phyloP scores from a whole-genome alignment of 2,329 filamentous ascomycete genomes.

The Rachicladosporium sp. region DNA sequence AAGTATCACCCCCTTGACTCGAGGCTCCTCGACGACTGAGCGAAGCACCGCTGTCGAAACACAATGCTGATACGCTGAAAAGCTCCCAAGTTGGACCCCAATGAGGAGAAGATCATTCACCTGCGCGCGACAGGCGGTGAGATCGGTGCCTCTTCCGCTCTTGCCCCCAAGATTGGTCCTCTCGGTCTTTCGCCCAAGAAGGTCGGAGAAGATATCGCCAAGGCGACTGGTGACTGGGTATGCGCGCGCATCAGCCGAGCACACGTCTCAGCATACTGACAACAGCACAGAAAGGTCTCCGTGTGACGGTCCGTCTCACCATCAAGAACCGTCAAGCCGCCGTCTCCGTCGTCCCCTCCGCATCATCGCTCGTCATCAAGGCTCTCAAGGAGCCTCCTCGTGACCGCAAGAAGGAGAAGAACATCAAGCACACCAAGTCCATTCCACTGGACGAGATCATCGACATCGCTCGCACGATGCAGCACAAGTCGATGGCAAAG shows the following conservation, averaged over 20 bases:
- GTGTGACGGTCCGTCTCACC: constrained; percentile 95
- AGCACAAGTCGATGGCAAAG: constrained; percentile 92
- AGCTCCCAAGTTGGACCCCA: constrained; percentile 99
- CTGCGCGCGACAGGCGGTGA: constrained; percentile 97
- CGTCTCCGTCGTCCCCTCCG: constrained; percentile 94
- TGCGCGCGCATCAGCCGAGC: constrained; percentile 23
- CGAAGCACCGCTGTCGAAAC: background rate
- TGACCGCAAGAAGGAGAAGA: constrained; percentile 99
- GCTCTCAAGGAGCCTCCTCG: constrained; percentile 97
- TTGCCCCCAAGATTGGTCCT: constrained; percentile 98
- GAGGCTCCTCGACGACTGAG: constrained; percentile 21
- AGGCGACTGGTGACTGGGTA: constrained; percentile 99
- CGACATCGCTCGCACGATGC: constrained; percentile 89
- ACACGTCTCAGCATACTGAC: constrained; percentile 2
- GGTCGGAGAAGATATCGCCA: constrained; percentile 99
- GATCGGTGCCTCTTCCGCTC: constrained; percentile 93
- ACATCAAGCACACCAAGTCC: constrained; percentile 99
- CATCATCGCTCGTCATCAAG: constrained; percentile 95
- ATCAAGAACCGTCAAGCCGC: constrained; percentile 99
- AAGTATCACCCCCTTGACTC: constrained; percentile 55
- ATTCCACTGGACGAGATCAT: constrained; percentile 90
- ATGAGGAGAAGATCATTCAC: constrained; percentile 96
- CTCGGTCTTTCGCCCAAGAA: constrained; percentile 99
- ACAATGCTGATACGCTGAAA: constrained; percentile 12
- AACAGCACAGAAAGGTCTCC: constrained; percentile 65